Conservation (phyloP, 441 rosid species). For the California macrophylla region DNA sequence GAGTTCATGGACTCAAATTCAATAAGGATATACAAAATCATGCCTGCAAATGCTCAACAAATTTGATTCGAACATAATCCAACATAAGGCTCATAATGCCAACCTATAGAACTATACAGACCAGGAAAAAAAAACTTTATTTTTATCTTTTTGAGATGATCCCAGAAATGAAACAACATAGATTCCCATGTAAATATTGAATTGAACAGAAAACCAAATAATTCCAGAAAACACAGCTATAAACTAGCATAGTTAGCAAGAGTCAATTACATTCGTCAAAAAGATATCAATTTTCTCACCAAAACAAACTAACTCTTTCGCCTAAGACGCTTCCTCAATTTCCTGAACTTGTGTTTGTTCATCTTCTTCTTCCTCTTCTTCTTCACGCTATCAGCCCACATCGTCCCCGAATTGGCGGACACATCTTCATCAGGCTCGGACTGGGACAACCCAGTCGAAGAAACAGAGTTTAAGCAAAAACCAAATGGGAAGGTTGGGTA, state of each 20-base stretch:
- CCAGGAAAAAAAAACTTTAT: neutral
- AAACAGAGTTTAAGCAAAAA: constrained; percentile 20
- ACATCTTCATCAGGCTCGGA: constrained; percentile 16
- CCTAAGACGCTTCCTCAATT: constrained; percentile 62
- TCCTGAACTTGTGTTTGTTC: constrained; percentile 82
- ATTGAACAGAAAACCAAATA: neutral
- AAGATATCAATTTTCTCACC: constrained; percentile 18
- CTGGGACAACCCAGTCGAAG: constrained; percentile 14
- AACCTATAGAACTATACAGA: neutral
- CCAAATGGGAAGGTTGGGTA: constrained; percentile 29
- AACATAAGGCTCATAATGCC: neutral
- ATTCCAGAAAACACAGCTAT: neutral
- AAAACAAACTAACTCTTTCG: constrained; percentile 30
- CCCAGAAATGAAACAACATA: neutral
- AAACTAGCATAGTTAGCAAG: neutral
- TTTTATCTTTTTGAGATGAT: neutral
- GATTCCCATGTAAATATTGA: neutral
- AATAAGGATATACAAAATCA: neutral
- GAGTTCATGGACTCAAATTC: neutral
- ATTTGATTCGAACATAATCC: neutral
- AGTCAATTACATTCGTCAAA: neutral
- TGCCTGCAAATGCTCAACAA: neutral
- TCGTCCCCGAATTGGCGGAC: constrained; percentile 19
- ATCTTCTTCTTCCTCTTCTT: constrained; percentile 93
- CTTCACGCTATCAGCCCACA: constrained; percentile 78